Conservation (phyloP, 257 asterid species). For the Nemophila menziesii region DNA sequence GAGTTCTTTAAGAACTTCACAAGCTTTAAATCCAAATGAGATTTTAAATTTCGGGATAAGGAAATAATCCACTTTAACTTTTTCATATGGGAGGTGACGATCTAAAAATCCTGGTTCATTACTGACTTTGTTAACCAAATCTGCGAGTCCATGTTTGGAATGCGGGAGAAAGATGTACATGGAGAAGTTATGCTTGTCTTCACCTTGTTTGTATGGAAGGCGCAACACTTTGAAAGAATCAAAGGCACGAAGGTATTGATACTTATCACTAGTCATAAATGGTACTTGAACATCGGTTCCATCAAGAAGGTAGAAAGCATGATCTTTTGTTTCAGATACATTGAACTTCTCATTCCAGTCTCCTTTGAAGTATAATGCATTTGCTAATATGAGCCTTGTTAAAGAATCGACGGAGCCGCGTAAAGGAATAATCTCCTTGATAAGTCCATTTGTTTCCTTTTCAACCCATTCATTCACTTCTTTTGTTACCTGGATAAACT, state of each 20-base stretch:
- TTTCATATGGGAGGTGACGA: constrained; percentile 15
- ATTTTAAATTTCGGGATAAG: constrained; percentile 29
- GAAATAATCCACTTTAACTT: constrained; percentile 15
- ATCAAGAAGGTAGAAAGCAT: no score
- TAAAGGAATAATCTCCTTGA: constrained; percentile 12
- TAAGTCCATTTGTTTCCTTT: constrained; percentile 12
- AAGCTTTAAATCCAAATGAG: constrained; percentile 30
- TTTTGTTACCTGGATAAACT: constrained; percentile 6
- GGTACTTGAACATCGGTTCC: no score
- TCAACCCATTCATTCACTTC: constrained; percentile 12
- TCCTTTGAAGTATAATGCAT: no score
- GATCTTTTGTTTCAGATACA: no score
- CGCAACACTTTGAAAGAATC: constrained; percentile 26
- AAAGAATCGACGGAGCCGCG: constrained; percentile 1
- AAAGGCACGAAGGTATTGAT: constrained; percentile 15
- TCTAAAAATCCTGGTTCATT: constrained; percentile 24
- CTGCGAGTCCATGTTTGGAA: constrained; percentile 25
- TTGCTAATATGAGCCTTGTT: not conserved
- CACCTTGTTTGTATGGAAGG: constrained; percentile 24
- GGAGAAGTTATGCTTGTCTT: constrained; percentile 25
- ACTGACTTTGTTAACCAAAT: constrained; percentile 15
- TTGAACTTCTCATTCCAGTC: no score
- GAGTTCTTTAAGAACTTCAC: constrained; percentile 18
- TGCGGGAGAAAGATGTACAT: constrained; percentile 32
- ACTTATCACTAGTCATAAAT: constrained; percentile 2